A percentile compares a stretch with the other conserved stretches of the same genome.
Conservation (phyloP, 202 grass and related monocot species). For the Carex arenaria region DNA sequence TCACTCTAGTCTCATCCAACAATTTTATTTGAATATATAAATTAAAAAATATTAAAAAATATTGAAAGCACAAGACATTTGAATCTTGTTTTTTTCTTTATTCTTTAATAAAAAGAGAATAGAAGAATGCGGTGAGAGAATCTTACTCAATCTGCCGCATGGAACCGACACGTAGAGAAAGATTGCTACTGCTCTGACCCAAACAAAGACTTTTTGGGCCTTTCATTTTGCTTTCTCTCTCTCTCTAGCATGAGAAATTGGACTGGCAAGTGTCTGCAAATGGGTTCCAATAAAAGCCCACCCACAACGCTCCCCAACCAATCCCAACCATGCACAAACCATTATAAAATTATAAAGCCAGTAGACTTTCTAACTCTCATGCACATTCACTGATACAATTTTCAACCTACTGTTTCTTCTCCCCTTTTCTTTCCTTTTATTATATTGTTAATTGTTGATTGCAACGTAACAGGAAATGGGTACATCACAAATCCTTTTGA, state of each 20-base stretch:
- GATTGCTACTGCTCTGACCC: background rate
- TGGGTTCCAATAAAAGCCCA: constrained; percentile 21
- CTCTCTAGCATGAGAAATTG: constrained; percentile 13
- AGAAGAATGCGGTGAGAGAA: background rate
- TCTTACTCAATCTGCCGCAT: background rate
- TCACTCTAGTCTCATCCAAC: no score
- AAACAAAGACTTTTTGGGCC: constrained; percentile 1
- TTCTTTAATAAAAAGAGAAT: background rate
- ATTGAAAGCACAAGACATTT: no score
- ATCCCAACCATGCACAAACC: constrained; percentile 12
- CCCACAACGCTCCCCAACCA: background rate
- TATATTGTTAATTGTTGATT: background rate
- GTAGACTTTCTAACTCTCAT: constrained; percentile 14
- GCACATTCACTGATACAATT: constrained; percentile 4
- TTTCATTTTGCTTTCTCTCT: background rate
- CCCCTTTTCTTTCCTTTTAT: background rate
- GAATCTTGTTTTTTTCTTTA: no score
- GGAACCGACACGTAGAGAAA: background rate
- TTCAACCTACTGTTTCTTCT: constrained; percentile 14
- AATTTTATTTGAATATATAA: no score
- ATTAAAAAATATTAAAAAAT: no score
- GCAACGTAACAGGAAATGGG: background rate
- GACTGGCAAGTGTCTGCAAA: background rate
- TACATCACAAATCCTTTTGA: background rate
- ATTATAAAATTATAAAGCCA: constrained; percentile 2